Conservation (phyloP, 495 filamentous ascomycete genomes). For the Podospora bellae-mahoneyi region DNA sequence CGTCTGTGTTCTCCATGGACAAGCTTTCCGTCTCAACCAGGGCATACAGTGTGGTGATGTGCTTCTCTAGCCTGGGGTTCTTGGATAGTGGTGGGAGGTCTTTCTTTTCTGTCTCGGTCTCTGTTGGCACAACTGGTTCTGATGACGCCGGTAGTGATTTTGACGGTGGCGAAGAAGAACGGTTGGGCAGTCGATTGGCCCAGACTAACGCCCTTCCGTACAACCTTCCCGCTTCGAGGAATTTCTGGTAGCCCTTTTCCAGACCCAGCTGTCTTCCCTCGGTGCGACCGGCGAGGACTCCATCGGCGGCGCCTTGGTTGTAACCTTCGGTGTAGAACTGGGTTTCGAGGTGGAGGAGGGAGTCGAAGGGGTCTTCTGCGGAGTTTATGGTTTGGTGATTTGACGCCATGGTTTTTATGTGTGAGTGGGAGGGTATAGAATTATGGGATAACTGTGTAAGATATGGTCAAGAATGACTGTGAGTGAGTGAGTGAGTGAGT, state of each 20-base stretch:
- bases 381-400: not conserved
- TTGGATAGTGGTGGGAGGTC: conserved; percentile 41
- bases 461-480: no score
- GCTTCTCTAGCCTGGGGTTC: conserved; percentile 66
- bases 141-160: not conserved
- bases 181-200: conserved; percentile 45
- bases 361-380: conserved; percentile 59
- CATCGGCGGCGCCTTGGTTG: conserved; percentile 69
- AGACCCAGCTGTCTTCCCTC: conserved; percentile 90
- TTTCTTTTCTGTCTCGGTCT: not conserved
- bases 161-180: not conserved
- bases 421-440: not conserved
- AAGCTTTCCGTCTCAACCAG: conserved; percentile 77
- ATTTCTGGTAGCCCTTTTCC: conserved; percentile 92
- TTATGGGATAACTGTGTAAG: not conserved
- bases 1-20: conserved; percentile 74
- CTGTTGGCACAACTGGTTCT: conserved; percentile 14
- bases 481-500: no score
- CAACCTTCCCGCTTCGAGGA: conserved; percentile 69
- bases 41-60: conserved; percentile 67
- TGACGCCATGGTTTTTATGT: not conserved
- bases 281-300: conserved; percentile 70
- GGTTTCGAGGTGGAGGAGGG: conserved; percentile 74
- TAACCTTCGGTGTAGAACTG: conserved; percentile 85
- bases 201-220: conserved; percentile 82